Evolutionary conservation across 148 eudicot genomes (phyloP).

Genomic region (Nepenthes gracilis): DNA sequence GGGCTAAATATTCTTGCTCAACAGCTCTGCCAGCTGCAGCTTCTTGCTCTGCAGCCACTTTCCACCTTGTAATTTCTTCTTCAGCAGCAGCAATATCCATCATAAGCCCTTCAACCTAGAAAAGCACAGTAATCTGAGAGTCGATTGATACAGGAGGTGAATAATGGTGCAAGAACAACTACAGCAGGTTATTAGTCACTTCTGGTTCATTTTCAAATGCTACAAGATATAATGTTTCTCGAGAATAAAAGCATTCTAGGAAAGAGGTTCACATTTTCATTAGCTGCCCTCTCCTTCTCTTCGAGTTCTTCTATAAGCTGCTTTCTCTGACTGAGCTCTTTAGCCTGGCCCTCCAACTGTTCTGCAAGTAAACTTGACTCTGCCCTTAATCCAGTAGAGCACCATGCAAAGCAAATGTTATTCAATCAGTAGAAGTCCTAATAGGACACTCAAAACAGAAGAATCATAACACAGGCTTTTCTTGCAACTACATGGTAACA

Average conservation of each 20-base stretch:
- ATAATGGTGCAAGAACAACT: background rate
- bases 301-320: conserved; percentile 79
- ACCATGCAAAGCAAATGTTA: conserved; percentile 13
- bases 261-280: conserved; percentile 55
- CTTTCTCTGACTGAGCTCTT: conserved; percentile 67
- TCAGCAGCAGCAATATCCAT: conserved; percentile 89
- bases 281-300: conserved; percentile 86
- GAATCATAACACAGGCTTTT: background rate
- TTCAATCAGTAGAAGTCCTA: conserved; percentile 1
- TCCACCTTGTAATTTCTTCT: conserved; percentile 98
- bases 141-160: background rate
- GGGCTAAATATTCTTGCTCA: conserved; percentile 69
- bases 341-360: conserved; percentile 61
- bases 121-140: background rate
- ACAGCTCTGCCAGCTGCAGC: conserved; percentile 94
- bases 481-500: background rate
- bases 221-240: background rate
- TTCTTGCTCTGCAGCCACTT: conserved; percentile 93
- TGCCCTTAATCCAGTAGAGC: conserved; percentile 55
- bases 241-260: background rate
- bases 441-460: background rate
- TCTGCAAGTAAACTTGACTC: conserved; percentile 79
- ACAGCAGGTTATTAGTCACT: too few species aligned
- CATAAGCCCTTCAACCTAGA: conserved; percentile 92
- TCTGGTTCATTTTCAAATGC: background rate